Conservation (phyloP, 345 rosid species). For the Melaleuca quinquenervia region DNA sequence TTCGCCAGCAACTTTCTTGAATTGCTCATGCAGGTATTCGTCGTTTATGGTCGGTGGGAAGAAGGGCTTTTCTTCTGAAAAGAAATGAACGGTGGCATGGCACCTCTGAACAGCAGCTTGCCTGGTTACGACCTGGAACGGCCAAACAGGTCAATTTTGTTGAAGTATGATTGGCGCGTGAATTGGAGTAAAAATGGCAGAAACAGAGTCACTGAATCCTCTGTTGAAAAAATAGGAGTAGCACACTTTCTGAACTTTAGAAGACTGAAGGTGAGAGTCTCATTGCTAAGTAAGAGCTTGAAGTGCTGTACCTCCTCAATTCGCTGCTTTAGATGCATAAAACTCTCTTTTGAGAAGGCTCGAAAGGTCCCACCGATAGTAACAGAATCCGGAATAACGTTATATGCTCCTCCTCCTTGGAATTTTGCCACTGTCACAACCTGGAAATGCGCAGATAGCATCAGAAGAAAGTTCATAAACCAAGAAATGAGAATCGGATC, state of each 20-base stretch:
- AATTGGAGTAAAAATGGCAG: background rate
- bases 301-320: constrained; percentile 45
- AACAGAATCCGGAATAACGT: constrained; percentile 78
- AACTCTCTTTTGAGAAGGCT: constrained; percentile 56
- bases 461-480: background rate
- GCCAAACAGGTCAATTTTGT: background rate
- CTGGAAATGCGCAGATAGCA: constrained; percentile 12
- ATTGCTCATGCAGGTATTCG: constrained; percentile 39
- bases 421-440: constrained; percentile 66
- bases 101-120: constrained; percentile 90
- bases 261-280: background rate
- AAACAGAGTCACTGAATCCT: background rate
- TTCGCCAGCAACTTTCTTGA: constrained; percentile 43
- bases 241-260: background rate
- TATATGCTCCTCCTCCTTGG: constrained; percentile 65
- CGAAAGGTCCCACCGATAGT: constrained; percentile 76
- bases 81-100: constrained; percentile 53
- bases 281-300: background rate
- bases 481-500: background rate
- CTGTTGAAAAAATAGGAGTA: background rate
- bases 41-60: constrained; percentile 67
- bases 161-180: background rate
- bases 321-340: constrained; percentile 48
- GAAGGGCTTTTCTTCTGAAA: constrained; percentile 24
- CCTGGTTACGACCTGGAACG: constrained; percentile 59